Conservation (phyloP, 768 basidiomycete genomes). For the Xanthoconium purpureum region DNA sequence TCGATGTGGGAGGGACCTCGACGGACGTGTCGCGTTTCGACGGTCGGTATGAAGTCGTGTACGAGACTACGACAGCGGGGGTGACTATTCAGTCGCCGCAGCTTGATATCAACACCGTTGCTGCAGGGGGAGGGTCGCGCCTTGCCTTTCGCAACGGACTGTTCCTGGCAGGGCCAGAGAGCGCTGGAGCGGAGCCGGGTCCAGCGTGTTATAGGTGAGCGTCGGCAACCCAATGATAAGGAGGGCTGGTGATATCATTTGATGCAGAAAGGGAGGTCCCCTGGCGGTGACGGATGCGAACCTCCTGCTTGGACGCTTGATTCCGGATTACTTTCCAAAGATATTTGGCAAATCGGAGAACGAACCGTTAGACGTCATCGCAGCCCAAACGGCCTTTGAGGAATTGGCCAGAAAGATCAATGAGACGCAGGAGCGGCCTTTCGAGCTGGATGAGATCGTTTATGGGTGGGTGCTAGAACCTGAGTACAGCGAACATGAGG, state of each 20-base stretch:
- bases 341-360: conserved; percentile 90
- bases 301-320: conserved; percentile 79
- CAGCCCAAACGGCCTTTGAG: conserved; percentile 66
- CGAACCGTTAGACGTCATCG: conserved; percentile 76
- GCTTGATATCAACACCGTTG: conserved; percentile 94
- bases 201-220: conserved; percentile 84
- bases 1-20: conserved; percentile 94
- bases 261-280: conserved; percentile 79
- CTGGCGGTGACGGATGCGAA: conserved; percentile 94
- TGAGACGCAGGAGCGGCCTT: conserved; percentile 50
- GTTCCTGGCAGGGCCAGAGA: conserved; percentile 88
- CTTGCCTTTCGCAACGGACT: conserved; percentile 87
- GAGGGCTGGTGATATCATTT: neutral
- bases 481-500: no score
- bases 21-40: conserved; percentile 94
- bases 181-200: conserved; percentile 91
- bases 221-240: neutral
- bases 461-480: conserved; percentile 59
- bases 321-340: conserved; percentile 91
- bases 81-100: conserved; percentile 91
- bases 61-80: conserved; percentile 94
- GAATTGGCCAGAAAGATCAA: conserved; percentile 70
- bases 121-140: conserved; percentile 92
- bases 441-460: conserved; percentile 79
- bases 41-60: conserved; percentile 88